phyloP scores from a whole-genome alignment of 2,329 filamentous ascomycete genomes.

The Fusarium neocosmosporiellum region DNA sequence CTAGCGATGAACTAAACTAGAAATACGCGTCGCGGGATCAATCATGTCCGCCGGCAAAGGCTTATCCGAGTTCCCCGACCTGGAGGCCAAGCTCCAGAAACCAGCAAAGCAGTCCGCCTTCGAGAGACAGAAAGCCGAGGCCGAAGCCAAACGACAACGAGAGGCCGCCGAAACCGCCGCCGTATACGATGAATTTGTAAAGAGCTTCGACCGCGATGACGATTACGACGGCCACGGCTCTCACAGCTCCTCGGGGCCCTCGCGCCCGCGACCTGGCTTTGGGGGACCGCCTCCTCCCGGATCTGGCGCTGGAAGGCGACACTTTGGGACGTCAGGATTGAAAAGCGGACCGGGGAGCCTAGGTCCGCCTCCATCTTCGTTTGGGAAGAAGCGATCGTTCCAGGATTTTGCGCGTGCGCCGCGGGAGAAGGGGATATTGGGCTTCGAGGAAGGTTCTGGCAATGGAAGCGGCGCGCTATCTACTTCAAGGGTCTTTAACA shows the following conservation, averaged over 20 bases:
- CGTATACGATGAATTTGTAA: constrained; percentile 88
- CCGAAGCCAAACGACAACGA: constrained; percentile 85
- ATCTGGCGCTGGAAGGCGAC: constrained; percentile 62
- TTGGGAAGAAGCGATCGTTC: constrained; percentile 66
- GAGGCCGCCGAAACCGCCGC: constrained; percentile 90
- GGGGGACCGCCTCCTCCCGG: constrained; percentile 39
- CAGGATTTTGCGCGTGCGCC: constrained; percentile 54
- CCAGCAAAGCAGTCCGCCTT: constrained; percentile 87
- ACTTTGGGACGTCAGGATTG: constrained; percentile 69
- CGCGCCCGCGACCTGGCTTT: constrained; percentile 44
- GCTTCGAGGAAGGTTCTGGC: constrained; percentile 49
- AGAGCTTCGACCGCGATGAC: constrained; percentile 76
- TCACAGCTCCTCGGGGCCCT: constrained; percentile 21
- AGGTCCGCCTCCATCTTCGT: constrained; percentile 62
- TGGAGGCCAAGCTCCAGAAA: constrained; percentile 81
- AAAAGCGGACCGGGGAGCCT: constrained; percentile 73
- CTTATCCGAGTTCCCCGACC: constrained; percentile 72
- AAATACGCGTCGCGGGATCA: background rate
- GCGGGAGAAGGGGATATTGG: constrained; percentile 46
- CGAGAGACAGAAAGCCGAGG: constrained; percentile 88
- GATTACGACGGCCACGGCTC: constrained; percentile 50
- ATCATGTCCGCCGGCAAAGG: constrained; percentile 62
- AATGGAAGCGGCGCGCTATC: constrained; percentile 61
- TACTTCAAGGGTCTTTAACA: constrained; percentile 77
- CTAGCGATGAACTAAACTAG: constrained; percentile 25